phyloP scores from a whole-genome alignment of 192 early-diverging fungal genomes.

The Podila clonocystis region DNA sequence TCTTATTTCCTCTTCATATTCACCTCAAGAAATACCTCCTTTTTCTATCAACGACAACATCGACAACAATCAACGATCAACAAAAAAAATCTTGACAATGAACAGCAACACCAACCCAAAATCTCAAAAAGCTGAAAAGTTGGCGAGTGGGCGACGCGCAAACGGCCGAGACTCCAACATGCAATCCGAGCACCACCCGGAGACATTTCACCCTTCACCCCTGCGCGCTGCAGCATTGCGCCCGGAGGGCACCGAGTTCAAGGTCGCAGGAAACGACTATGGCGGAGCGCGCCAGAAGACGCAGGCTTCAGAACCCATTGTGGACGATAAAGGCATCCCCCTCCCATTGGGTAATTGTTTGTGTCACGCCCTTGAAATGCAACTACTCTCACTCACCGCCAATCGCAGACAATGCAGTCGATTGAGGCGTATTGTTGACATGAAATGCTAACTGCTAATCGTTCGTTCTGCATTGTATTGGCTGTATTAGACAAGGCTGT shows the following conservation, averaged over 20 bases:
- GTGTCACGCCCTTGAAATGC: no score
- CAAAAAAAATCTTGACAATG: neutral
- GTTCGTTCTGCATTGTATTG: neutral
- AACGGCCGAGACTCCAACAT: slow-evolving; percentile 22
- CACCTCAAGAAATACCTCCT: neutral
- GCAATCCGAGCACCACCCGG: slow-evolving; percentile 5
- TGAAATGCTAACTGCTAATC: neutral
- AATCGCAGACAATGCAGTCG: no score
- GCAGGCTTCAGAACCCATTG: neutral
- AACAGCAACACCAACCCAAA: slow-evolving; percentile 10
- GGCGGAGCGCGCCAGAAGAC: slow-evolving; percentile 16
- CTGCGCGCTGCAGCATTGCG: slow-evolving; percentile 12
- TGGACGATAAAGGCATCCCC: neutral
- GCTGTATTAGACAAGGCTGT: slow-evolving; percentile 13
- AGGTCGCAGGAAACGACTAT: slow-evolving; percentile 10
- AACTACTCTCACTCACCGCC: no score
- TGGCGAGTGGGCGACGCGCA: neutral
- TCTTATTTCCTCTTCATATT: no score
- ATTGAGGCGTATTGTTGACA: no score
- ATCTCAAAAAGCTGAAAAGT: neutral
- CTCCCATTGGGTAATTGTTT: slow-evolving; percentile 14
- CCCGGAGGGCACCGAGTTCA: slow-evolving; percentile 27
- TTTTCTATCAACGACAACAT: neutral
- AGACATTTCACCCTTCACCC: neutral
- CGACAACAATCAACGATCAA: neutral